Conservation (phyloP, 225 moss, liverwort and hornwort genomes). For the Sphagnum contortum region DNA sequence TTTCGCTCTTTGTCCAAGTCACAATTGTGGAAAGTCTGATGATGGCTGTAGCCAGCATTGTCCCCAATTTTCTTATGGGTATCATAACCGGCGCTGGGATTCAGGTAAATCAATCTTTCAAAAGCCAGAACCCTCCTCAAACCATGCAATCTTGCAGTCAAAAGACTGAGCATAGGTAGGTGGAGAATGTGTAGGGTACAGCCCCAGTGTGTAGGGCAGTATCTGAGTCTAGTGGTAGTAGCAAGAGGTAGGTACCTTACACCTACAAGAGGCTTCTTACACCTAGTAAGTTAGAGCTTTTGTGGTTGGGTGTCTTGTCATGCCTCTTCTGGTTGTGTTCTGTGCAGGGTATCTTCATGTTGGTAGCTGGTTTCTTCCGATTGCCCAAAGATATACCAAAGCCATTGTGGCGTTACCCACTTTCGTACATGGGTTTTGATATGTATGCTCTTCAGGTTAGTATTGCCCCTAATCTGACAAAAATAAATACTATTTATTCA, state of each 20-base stretch:
- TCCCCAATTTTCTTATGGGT: slow-evolving; percentile 40
- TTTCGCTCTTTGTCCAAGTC: slow-evolving; percentile 18
- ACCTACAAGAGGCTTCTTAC: no score
- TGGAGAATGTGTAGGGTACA: no score
- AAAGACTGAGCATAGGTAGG: no score
- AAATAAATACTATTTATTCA: no score
- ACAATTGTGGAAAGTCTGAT: slow-evolving; percentile 33
- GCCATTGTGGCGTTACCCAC: slow-evolving; percentile 33
- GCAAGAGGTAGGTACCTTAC: no score
- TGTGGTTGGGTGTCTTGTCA: no score
- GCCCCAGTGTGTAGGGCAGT: no score
- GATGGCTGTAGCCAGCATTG: slow-evolving; percentile 39
- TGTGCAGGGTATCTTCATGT: slow-evolving; percentile 34
- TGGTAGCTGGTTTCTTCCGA: slow-evolving; percentile 33
- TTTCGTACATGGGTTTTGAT: slow-evolving; percentile 32
- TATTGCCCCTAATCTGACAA: no score
- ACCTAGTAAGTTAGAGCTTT: no score
- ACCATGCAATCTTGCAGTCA: no score
- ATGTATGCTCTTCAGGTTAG: slow-evolving; percentile 28
- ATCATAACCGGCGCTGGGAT: slow-evolving; percentile 36
- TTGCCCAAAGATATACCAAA: slow-evolving; percentile 23
- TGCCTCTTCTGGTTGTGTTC: neutral
- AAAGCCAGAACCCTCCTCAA: no score
- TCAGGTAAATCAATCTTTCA: slow-evolving; percentile 8
- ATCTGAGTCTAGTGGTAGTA: no score